Conservation (phyloP, 2,329 filamentous ascomycete genomes). For the Monosporascus ibericus region DNA sequence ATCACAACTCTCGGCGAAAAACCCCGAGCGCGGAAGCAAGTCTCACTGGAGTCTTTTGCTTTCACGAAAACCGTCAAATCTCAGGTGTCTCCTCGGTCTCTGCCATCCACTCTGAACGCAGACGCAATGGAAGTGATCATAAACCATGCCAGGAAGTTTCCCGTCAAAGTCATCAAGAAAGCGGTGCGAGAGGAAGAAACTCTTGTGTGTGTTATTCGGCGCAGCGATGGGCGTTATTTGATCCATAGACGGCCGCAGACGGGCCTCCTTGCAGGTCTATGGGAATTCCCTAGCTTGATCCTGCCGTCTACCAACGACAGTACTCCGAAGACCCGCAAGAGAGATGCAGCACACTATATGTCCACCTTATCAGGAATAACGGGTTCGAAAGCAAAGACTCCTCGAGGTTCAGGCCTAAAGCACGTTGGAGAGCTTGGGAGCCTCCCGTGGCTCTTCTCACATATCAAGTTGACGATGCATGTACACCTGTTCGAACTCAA, state of each 20-base stretch:
- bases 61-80: constrained; percentile 12
- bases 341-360: constrained; percentile 31
- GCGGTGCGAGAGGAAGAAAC: constrained; percentile 45
- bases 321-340: constrained; percentile 26
- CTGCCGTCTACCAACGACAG: constrained; percentile 24
- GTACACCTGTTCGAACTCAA: constrained; percentile 43
- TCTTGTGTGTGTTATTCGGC: constrained; percentile 46
- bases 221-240: constrained; percentile 36
- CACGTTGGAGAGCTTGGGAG: constrained; percentile 39
- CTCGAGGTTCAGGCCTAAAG: constrained; percentile 13
- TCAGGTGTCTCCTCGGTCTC: constrained; percentile 2
- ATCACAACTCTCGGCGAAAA: constrained; percentile 8
- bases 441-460: constrained; percentile 53
- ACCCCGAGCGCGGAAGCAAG: constrained; percentile 11
- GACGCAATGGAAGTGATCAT: constrained; percentile 29
- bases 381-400: constrained; percentile 1
- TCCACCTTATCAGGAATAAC: constrained; percentile 17
- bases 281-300: constrained; percentile 47
- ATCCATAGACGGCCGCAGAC: constrained; percentile 46
- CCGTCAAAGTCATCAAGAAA: constrained; percentile 45
- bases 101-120: constrained; percentile 8
- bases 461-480: constrained; percentile 51
- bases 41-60: constrained; percentile 21
- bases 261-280: constrained; percentile 48
- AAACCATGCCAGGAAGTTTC: constrained; percentile 44